Evolutionary conservation across 257 asterid genomes (phyloP).

Genomic region (Penstemon davidsonii): DNA sequence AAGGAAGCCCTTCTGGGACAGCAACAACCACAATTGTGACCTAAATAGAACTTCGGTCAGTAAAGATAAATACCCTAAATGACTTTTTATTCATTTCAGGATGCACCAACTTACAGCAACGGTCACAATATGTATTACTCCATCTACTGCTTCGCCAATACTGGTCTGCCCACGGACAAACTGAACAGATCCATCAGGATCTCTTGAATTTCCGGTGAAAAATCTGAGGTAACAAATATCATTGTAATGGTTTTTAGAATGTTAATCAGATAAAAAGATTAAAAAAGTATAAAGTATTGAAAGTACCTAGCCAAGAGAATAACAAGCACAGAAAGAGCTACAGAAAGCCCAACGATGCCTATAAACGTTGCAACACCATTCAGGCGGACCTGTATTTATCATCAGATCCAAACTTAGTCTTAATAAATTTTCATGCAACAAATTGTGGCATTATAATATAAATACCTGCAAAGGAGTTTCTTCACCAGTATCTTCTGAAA

Average conservation of each 20-base stretch:
- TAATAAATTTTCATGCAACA: constrained; percentile 7
- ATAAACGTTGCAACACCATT: constrained; percentile 96
- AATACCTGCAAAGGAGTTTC: constrained; percentile 97
- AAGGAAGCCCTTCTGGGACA: constrained; percentile 97
- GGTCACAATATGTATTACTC: constrained; percentile 71
- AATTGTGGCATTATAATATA: neutral
- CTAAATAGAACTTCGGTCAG: constrained; percentile 48
- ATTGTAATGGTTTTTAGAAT: constrained; percentile 23
- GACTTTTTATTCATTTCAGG: constrained; percentile 22
- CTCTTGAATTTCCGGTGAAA: constrained; percentile 75
- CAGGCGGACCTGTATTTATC: constrained; percentile 71
- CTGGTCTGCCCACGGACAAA: constrained; percentile 69
- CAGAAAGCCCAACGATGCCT: constrained; percentile 88
- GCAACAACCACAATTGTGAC: constrained; percentile 99
- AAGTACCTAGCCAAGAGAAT: constrained; percentile 74
- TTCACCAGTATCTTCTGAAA: constrained; percentile 96
- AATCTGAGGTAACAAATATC: constrained; percentile 43
- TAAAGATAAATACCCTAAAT: constrained; percentile 26
- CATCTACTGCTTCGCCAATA: constrained; percentile 52
- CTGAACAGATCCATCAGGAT: constrained; percentile 77
- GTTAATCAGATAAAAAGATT: constrained; percentile 19
- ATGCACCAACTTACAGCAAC: constrained; percentile 71
- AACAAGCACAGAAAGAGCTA: constrained; percentile 72
- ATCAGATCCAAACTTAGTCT: constrained; percentile 21
- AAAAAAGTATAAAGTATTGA: constrained; percentile 3